Percentiles rank a stretch among this genome's conserved stretches.
These are phyloP conservation scores for Trypanosoma congolense DNA, from an alignment of 208 protist genomes.

Conservation along the genomic window DNA sequence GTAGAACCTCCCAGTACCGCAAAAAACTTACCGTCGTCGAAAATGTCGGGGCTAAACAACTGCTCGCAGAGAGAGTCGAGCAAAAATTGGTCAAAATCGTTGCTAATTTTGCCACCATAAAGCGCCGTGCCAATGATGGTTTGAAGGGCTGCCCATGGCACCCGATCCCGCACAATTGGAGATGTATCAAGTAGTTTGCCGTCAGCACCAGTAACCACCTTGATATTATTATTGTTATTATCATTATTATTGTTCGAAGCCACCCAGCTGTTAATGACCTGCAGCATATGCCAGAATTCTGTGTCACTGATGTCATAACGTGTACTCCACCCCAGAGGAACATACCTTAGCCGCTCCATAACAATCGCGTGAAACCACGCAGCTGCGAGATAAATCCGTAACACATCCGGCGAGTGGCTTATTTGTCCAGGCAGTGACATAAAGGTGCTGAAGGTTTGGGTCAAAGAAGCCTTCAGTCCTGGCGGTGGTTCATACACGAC, in stretches of 20 bases:
- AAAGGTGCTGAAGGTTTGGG: constrained; percentile 9
- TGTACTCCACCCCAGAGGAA: constrained; percentile 97
- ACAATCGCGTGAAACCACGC: constrained; percentile 97
- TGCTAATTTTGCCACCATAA: constrained; percentile 97
- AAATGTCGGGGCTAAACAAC: constrained; percentile 76
- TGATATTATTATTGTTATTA: too few relatives aligned
- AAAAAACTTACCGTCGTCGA: constrained; percentile 40
- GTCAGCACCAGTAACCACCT: constrained; percentile 24
- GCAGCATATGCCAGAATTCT: constrained; percentile 92
- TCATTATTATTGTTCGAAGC: constrained; percentile 17
- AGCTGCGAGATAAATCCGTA: constrained; percentile 95
- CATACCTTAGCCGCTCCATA: constrained; percentile 94
- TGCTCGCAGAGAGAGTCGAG: constrained; percentile 88
- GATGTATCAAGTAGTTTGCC: too few relatives aligned
- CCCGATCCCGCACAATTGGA: constrained; percentile 32
- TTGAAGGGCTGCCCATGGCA: constrained; percentile 94
- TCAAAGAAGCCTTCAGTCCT: constrained; percentile 89
- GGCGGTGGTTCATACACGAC: constrained; percentile 95
- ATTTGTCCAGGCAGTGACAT: constrained; percentile 6
- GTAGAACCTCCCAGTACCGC: constrained; percentile 21
- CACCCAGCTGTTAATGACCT: constrained; percentile 92
- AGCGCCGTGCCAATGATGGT: constrained; percentile 90
- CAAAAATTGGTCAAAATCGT: constrained; percentile 95
- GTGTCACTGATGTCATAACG: constrained; percentile 97
- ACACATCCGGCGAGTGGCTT: constrained; percentile 46